Conservation (phyloP, 2,329 filamentous ascomycete genomes). For the Fonsecaea multimorphosa region DNA sequence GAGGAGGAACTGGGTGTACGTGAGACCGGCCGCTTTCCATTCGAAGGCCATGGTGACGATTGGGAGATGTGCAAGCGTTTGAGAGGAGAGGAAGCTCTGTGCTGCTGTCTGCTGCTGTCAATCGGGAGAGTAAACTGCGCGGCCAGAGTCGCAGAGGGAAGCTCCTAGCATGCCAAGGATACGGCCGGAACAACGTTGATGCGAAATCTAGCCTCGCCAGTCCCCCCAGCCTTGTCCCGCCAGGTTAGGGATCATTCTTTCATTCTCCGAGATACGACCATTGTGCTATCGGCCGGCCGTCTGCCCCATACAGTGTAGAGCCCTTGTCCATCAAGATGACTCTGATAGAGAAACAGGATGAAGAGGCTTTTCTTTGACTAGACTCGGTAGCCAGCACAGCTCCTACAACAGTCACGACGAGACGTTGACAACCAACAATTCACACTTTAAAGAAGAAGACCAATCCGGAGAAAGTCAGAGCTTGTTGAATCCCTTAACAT, state of each 20-base stretch:
- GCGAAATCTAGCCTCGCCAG: not conserved
- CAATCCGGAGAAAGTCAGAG: not conserved
- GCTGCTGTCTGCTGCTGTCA: not conserved
- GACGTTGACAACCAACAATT: not conserved
- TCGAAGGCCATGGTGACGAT: conserved; percentile 77
- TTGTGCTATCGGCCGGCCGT: too few relatives aligned
- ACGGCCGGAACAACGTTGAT: conserved; percentile 1
- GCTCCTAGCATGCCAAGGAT: conserved; percentile 7
- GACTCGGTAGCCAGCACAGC: not conserved
- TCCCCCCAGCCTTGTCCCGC: not conserved
- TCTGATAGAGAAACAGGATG: not conserved
- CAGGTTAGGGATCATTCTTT: not conserved
- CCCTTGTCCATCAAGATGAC: not conserved
- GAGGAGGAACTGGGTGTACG: conserved; percentile 65
- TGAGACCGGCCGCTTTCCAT: conserved; percentile 97
- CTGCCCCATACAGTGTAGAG: not conserved
- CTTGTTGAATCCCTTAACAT: too few relatives aligned
- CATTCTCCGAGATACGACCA: not conserved
- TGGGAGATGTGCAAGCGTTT: conserved; percentile 1
- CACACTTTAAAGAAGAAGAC: not conserved
- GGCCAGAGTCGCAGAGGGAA: not conserved
- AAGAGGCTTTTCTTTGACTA: not conserved
- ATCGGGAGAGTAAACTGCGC: conserved; percentile 6
- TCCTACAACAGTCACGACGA: not conserved
- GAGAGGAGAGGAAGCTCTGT: not conserved